Conservation (phyloP, 2,329 filamentous ascomycete genomes). For the Emergomyces africanus region DNA sequence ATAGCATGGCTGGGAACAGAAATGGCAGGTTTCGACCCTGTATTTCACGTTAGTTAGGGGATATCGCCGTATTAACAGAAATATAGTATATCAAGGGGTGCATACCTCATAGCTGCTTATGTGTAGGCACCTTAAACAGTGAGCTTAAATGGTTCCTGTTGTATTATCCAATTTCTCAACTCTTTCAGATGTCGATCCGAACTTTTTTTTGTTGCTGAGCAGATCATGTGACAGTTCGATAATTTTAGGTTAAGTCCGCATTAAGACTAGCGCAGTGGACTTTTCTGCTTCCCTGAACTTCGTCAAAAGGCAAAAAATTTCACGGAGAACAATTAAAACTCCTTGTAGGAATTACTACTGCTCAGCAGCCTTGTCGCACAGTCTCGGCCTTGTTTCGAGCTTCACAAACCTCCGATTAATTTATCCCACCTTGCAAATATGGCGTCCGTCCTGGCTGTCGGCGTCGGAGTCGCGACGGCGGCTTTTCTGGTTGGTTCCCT, state of each 20-base stretch:
- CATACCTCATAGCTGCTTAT: constrained; percentile 4
- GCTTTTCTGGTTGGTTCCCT: constrained; percentile 63
- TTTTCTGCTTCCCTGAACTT: background rate
- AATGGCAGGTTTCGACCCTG: constrained; percentile 52
- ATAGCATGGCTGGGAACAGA: constrained; percentile 57
- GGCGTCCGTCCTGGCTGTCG: constrained; percentile 32
- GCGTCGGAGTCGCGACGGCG: constrained; percentile 39
- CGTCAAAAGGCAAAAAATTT: background rate
- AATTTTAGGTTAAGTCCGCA: background rate
- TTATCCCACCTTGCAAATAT: constrained; percentile 17
- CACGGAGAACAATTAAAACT: background rate
- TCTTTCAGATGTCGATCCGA: background rate
- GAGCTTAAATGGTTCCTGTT: background rate
- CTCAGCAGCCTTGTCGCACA: background rate
- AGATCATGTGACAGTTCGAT: background rate
- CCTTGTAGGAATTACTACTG: background rate
- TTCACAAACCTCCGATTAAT: background rate
- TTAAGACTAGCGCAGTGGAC: background rate
- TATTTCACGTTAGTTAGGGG: background rate
- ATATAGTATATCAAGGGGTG: background rate
- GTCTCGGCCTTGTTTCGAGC: background rate
- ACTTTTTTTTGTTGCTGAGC: background rate
- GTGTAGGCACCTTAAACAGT: background rate
- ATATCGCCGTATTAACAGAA: background rate
- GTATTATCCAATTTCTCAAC: background rate